Percentiles rank a stretch among this genome's conserved stretches.
phyloP scores from a whole-genome alignment of 306 rosid genomes.

The Dryas alaskensis region DNA sequence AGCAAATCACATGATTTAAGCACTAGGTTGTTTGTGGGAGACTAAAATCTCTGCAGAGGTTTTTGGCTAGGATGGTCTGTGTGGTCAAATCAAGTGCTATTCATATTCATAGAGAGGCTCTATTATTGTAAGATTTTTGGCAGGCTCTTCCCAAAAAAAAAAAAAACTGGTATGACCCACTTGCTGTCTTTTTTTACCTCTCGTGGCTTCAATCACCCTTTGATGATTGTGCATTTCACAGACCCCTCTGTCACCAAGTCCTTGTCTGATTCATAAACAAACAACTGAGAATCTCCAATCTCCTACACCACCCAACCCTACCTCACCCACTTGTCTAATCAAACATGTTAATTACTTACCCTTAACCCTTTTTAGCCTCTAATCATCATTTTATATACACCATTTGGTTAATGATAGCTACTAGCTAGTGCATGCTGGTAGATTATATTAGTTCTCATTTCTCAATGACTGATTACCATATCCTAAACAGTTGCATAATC shows the following conservation, averaged over 20 bases:
- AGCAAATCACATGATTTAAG: conserved; percentile 36
- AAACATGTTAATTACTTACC: conserved; percentile 38
- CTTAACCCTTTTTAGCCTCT: conserved; percentile 34
- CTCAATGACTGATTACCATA: background rate
- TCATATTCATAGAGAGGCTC: conserved; percentile 34
- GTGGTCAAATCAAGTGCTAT: conserved; percentile 56
- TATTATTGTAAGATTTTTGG: conserved; percentile 55
- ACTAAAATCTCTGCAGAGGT: background rate
- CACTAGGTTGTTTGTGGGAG: conserved; percentile 9
- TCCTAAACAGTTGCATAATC: background rate
- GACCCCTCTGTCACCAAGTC: conserved; percentile 65
- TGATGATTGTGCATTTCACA: conserved; percentile 68
- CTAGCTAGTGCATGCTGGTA: too few species aligned
- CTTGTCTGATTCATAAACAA: conserved; percentile 55
- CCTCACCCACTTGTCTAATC: conserved; percentile 38
- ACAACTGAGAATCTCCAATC: conserved; percentile 64
- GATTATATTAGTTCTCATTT: too few species aligned
- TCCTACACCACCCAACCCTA: conserved; percentile 19
- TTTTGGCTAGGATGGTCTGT: conserved; percentile 29
- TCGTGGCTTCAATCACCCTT: conserved; percentile 74
- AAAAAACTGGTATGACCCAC: conserved; percentile 47
- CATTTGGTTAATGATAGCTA: too few species aligned
- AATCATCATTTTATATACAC: conserved; percentile 19
- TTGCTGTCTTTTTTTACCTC: conserved; percentile 57
- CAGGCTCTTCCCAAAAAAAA: conserved; percentile 21